Conservation (phyloP, 2,329 filamentous ascomycete species). For the Beauveria rudraprayagi region DNA sequence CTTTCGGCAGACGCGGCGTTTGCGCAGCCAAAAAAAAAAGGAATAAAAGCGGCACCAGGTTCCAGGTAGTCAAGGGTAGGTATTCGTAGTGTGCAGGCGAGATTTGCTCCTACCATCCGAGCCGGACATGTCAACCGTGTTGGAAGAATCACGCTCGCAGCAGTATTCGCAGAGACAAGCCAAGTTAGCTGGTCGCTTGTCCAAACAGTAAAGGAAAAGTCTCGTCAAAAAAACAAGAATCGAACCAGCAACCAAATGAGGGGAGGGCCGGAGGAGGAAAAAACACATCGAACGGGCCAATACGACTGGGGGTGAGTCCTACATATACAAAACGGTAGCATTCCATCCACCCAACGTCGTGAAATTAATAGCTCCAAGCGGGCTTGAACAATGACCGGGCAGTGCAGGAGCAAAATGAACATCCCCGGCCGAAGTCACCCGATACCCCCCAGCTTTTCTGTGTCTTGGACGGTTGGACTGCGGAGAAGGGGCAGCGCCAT, state of each 20-base stretch:
- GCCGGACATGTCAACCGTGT: background rate
- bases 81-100: background rate
- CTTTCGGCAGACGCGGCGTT: conserved; percentile 1
- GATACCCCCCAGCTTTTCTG: conserved; percentile 1
- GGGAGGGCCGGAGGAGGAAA: background rate
- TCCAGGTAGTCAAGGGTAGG: background rate
- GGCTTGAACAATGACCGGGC: conserved; percentile 7
- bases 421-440: conserved; percentile 7
- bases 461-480: background rate
- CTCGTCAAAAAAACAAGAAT: background rate
- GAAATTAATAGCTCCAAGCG: background rate
- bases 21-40: background rate
- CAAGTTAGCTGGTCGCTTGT: background rate
- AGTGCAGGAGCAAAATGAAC: background rate
- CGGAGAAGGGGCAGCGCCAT: conserved; percentile 7
- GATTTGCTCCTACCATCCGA: background rate
- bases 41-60: conserved; percentile 6
- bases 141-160: background rate
- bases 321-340: background rate
- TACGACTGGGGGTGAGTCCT: background rate
- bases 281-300: background rate
- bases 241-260: background rate
- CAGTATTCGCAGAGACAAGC: too few species aligned
- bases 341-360: background rate
- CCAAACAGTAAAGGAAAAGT: background rate